Conservation (phyloP, 176 grass and related monocot species). For the Sorghum bicolor region Sorghum_bicolor_NCBIv3 NC_012870.2:78475001-78475500, state of each 20-base stretch:
- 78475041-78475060: neutral
- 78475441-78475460: neutral
- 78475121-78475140: too few relatives aligned
- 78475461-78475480: conserved; percentile 58
- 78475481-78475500: conserved; percentile 72
- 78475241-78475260: too few relatives aligned
- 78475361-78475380: neutral
- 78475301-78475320: neutral
- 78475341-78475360: neutral
- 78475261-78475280: too few relatives aligned
- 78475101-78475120: neutral
- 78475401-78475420: neutral
- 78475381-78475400: too few relatives aligned
- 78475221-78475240: too few relatives aligned
- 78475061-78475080: neutral
- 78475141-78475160: too few relatives aligned
- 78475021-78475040: neutral
- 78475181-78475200: too few relatives aligned
- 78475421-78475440: neutral
- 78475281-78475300: too few relatives aligned
- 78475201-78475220: too few relatives aligned
- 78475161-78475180: too few relatives aligned
- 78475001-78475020: neutral
- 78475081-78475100: neutral
- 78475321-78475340: neutral